Percentiles rank a stretch among this genome's conserved stretches.
phyloP scores from a whole-genome alignment of 2,329 filamentous ascomycete species.

The Fusarium sp. region DNA sequence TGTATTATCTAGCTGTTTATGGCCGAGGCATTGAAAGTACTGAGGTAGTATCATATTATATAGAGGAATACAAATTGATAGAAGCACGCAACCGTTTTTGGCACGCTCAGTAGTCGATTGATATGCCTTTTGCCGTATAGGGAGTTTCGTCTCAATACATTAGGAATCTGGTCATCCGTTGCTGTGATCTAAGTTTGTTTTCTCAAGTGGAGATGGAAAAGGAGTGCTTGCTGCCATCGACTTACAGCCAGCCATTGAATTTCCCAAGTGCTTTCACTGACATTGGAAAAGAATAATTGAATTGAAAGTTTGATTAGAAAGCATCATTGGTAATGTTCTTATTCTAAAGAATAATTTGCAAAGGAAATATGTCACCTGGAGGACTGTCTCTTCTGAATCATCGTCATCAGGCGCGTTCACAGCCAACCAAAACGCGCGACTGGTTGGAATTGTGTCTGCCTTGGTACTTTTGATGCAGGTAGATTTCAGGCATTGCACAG shows the following conservation, averaged over 20 bases:
- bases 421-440: constrained; percentile 36
- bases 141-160: neutral
- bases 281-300: neutral
- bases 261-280: neutral
- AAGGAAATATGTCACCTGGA: neutral
- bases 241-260: neutral
- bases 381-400: neutral
- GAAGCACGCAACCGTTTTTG: neutral
- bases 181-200: neutral
- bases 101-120: neutral
- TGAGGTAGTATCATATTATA: neutral
- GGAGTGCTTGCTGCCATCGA: neutral
- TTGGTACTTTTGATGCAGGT: constrained; percentile 46
- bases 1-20: neutral
- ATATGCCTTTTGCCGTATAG: neutral
- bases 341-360: neutral
- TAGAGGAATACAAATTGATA: neutral
- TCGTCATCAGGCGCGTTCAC: neutral
- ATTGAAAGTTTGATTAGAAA: neutral
- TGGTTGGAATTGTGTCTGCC: constrained; percentile 36
- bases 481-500: constrained; percentile 41
- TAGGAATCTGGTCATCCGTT: neutral
- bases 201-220: neutral
- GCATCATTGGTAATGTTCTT: neutral
- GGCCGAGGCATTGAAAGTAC: neutral